Percentiles rank a stretch among this genome's conserved stretches.
phyloP scores from a whole-genome alignment of 306 rosid species.

The Medicago truncatula region MtrunA17r5.0-ANR NC_053048.1:2769501-2770000 shows the following conservation, averaged over 20 bases:
- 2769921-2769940: conserved; percentile 14
- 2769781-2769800: conserved; percentile 94
- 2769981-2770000: conserved; percentile 19
- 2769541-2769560: conserved; percentile 90
- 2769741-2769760: conserved; percentile 39
- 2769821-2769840: conserved; percentile 94
- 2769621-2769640: conserved; percentile 3
- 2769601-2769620: conserved; percentile 12
- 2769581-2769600: conserved; percentile 54
- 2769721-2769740: conserved; percentile 33
- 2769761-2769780: conserved; percentile 88
- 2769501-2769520: conserved; percentile 90
- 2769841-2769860: conserved; percentile 83
- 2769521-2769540: conserved; percentile 74
- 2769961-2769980: conserved; percentile 4
- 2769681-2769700: conserved; percentile 18
- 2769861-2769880: conserved; percentile 84
- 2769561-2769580: conserved; percentile 74
- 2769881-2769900: conserved; percentile 80
- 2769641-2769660: conserved; percentile 7
- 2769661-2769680: conserved; percentile 30
- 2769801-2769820: conserved; percentile 92
- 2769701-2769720: conserved; percentile 23
- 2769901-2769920: conserved; percentile 59
- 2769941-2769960: conserved; percentile 11